Evolutionary conservation across 257 asterid genomes (phyloP).

Genomic region (Anisodus acutangulus): DNA sequence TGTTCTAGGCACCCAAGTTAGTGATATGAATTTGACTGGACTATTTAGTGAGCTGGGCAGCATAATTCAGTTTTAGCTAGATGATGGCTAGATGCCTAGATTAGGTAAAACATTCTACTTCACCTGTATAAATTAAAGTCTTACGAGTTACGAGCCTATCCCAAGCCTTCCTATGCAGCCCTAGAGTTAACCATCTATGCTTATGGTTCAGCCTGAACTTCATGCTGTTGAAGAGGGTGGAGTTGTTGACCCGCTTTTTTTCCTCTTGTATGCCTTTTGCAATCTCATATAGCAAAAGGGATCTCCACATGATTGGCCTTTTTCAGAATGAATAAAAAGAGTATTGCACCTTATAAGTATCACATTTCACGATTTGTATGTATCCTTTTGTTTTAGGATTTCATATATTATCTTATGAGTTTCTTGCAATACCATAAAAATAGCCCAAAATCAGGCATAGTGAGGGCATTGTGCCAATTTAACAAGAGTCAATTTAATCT

Average conservation of each 20-base stretch:
- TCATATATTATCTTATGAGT: background rate
- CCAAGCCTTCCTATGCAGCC: background rate
- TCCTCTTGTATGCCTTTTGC: background rate
- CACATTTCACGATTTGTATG: background rate
- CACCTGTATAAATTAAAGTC: background rate
- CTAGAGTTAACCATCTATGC: background rate
- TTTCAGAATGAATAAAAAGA: background rate
- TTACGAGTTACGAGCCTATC: background rate
- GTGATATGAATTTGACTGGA: background rate
- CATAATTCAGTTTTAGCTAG: too few species aligned
- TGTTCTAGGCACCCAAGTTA: background rate
- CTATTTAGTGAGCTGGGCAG: background rate
- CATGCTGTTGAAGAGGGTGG: background rate
- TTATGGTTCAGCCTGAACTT: background rate
- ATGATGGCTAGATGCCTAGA: background rate
- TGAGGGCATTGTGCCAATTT: background rate
- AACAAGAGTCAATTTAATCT: background rate
- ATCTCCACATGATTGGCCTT: background rate
- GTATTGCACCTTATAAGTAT: background rate
- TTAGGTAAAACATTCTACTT: background rate
- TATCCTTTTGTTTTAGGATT: background rate
- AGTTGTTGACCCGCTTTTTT: background rate
- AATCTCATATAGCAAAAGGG: background rate
- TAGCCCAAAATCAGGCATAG: background rate
- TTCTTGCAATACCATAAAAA: background rate